Conservation (phyloP, 2,329 filamentous ascomycete species). For the Botrytis fragariae region DNA sequence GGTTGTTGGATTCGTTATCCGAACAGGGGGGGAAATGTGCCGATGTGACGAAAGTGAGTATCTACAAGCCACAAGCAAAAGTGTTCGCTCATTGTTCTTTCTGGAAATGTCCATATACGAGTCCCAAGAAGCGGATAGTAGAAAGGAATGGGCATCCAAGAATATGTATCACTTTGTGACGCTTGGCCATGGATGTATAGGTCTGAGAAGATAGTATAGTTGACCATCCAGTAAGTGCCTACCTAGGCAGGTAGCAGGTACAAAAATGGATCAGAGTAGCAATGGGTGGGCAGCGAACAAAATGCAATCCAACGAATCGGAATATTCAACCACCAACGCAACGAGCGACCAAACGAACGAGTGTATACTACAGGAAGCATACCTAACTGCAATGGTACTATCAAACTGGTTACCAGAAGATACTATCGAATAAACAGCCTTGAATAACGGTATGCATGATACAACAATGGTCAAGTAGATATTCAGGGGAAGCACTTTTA, state of each 20-base stretch:
- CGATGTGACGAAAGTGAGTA: neutral
- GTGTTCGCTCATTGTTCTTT: neutral
- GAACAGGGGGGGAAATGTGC: neutral
- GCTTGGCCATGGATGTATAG: too few relatives aligned
- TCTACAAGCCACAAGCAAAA: neutral
- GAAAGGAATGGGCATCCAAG: neutral
- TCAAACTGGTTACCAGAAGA: neutral
- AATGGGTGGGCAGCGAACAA: slow-evolving; percentile 1
- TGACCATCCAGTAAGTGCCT: neutral
- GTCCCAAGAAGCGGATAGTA: neutral
- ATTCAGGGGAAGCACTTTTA: slow-evolving; percentile 1
- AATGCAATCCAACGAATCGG: neutral
- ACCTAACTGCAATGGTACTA: neutral
- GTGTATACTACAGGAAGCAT: neutral
- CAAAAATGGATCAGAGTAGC: neutral
- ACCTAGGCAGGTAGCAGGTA: neutral
- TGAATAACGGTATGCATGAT: neutral
- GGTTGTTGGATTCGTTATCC: neutral
- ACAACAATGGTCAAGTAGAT: neutral
- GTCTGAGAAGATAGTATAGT: neutral
- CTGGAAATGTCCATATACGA: slow-evolving; percentile 7
- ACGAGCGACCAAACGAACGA: neutral
- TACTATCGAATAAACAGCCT: neutral
- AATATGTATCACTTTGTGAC: neutral
- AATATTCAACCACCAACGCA: neutral